These are phyloP conservation scores for Fusarium sp. DNA, from an alignment of 2,329 filamentous ascomycete species.

Conservation along the genomic window DNA sequence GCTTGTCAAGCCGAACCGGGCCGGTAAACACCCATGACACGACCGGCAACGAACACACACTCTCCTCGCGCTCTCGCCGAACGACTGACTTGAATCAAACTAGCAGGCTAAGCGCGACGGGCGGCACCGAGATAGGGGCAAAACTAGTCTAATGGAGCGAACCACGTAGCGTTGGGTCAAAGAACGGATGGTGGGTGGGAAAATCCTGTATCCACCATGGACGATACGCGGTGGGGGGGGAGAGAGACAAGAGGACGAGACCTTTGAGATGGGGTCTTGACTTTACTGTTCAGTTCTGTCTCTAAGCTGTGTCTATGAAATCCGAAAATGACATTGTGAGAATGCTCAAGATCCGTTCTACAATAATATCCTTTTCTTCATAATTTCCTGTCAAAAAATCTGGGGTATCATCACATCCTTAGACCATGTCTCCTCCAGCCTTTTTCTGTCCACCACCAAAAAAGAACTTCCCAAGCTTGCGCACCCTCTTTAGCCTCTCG, in stretches of 20 bases:
- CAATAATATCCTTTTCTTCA: not conserved
- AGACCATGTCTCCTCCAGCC: not conserved
- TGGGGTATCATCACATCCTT: not conserved
- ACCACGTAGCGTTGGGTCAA: not conserved
- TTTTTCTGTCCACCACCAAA: not conserved
- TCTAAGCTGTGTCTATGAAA: not conserved
- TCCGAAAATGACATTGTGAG: not conserved
- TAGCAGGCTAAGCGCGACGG: constrained; percentile 5
- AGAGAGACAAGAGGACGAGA: not conserved
- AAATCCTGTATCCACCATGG: constrained; percentile 28
- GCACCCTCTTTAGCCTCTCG: constrained; percentile 4
- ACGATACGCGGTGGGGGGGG: constrained; percentile 7
- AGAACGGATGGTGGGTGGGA: constrained; percentile 10
- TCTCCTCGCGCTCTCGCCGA: constrained; percentile 25
- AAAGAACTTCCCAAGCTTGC: not conserved
- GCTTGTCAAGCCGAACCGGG: constrained; percentile 9
- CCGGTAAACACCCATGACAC: constrained; percentile 10
- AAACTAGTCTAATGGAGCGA: not conserved
- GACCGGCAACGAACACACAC: not conserved
- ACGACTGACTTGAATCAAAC: not conserved
- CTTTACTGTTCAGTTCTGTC: not conserved
- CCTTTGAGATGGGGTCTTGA: not conserved
- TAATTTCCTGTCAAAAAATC: not conserved
- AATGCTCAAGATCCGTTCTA: not conserved
- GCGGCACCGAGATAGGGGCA: constrained; percentile 31